Evolutionary conservation across 495 filamentous ascomycete genomes (phyloP), one percentile per base, ranked within the genome.

Genomic region (Xylaria cubensis): DNA sequence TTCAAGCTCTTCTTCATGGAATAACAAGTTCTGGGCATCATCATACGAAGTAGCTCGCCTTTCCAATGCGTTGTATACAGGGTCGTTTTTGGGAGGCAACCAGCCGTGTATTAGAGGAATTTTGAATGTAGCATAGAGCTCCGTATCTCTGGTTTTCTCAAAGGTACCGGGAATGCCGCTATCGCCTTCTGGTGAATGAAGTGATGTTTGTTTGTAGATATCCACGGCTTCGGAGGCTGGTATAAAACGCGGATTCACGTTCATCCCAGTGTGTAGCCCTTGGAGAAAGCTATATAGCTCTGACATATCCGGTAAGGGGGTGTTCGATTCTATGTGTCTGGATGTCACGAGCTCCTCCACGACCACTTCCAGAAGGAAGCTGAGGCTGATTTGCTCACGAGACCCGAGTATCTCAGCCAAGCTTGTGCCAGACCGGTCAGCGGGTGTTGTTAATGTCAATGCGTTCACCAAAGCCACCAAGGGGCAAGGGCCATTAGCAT

Each of bases 91-190:
- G 1, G 87, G 80, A 6, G 94, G 92, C 10, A 97, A 80, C 96
- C 96, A 99, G 9, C 94, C 96, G 79, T 99, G 96, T n/a, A 97
- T 90, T 5, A 99, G 84, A 17, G 95, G 93, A 34, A 99, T 87
- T 4, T 86, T 88, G 79, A 98, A 98, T 8, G 92, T 93, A 72
- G 92, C 87, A 80, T 98, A 99, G 1, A 98, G 85, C 17, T 85
- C 85, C 88, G 98, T 93, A 75, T 98, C 95, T 56, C 84, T 84
- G 8, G 95, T 97, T 62, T 90, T 82, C 70, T 95, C 90, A 78
- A 98, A 99, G 2, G 88, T 89, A 0, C 94, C 95, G 0, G 90
- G 87, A 65, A 89, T 82, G 29, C 74, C 77, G 64, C 71, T 83
- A 74, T 79, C 84, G 69, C 85, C 85, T 29, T 87, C 79, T 65